Base-by-base conservation (phyloP, 192 early-diverging fungal genomes). In the Umbelopsis ramanniana region DNA sequence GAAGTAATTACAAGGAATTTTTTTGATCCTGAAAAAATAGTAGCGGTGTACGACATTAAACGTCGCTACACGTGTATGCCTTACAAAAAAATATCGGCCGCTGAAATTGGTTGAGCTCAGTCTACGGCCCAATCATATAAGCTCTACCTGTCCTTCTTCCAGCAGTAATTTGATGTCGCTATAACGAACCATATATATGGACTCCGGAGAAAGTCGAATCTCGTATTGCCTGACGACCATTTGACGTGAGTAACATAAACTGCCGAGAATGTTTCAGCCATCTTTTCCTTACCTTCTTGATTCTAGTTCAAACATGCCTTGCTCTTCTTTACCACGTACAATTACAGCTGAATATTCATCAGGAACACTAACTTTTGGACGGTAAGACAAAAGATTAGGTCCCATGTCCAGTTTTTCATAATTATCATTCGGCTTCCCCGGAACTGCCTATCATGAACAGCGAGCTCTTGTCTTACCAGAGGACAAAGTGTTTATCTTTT, bases 321-420 rank as follows among this genome's bases (percentile, higher is more conserved):
- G 76, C 9, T 85, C 79, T 23, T 80, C 76, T 21, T 80, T 37
- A 5, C 87, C 78, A 10, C 87, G 77, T 46, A 83, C 85, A 73
- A 92, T 85, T 0, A 92, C 89, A 9, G 89, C 86, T 55, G 87
- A 82, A 37, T 90, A 83, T 26, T 91, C 67, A 35, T 87, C 80
- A 0, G 91, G 88, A 19, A 72, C 68, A 22, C 76, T 74, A 10
- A 87, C 86, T 85, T 69, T 9, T n/a, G 70, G 40, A 43, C 2
- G 40, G 40, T 43, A 6, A 53, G 4, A n/a, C 24, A 33, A 45
- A 26, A n/a, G 55, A 53, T 37, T 15, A 33, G 22, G 35, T 33
- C 24, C 22, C 33, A 45, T 53, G 22, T 67, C 0, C 38, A 22
- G 11, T 45, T 24, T 14, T 52, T 15, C 21, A 21, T n/a, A 22